Percentiles rank a stretch among this genome's conserved stretches.
Evolutionary conservation across 164 flowering plant genomes (phyloP).

Genomic region (Aristolochia fimbriata): DNA sequence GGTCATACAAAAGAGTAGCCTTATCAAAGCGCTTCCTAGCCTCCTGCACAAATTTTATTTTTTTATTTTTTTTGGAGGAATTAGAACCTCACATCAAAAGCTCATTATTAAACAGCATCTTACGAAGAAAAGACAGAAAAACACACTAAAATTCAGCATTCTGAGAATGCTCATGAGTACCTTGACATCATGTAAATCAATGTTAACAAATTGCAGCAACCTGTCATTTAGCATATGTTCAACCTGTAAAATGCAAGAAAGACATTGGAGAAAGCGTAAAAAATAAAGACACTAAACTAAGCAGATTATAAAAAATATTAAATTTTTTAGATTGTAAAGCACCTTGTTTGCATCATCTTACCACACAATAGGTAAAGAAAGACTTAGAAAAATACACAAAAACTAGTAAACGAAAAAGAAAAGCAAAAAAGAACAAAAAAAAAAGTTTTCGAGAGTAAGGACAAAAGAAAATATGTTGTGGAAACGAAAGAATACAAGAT

Average conservation of each 20-base stretch:
- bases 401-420: too few relatives aligned
- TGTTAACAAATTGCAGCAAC: constrained; percentile 39
- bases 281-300: not conserved
- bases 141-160: not conserved
- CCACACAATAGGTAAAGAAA: not conserved
- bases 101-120: too few relatives aligned
- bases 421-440: too few relatives aligned
- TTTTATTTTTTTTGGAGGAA: not conserved
- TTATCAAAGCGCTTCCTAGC: constrained; percentile 73
- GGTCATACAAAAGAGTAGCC: constrained; percentile 55
- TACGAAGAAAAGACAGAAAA: not conserved
- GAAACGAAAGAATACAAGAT: too few relatives aligned
- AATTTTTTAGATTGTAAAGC: not conserved
- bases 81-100: not conserved
- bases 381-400: not conserved
- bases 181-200: constrained; percentile 54
- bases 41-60: constrained; percentile 42
- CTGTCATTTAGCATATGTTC: constrained; percentile 53
- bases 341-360: not conserved
- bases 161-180: constrained; percentile 13
- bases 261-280: not conserved
- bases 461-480: too few relatives aligned
- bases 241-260: constrained; percentile 25
- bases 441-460: too few relatives aligned
- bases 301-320: too few relatives aligned